phyloP scores from a whole-genome alignment of 2,329 filamentous ascomycete genomes.

The Diplodia mutila region DNA sequence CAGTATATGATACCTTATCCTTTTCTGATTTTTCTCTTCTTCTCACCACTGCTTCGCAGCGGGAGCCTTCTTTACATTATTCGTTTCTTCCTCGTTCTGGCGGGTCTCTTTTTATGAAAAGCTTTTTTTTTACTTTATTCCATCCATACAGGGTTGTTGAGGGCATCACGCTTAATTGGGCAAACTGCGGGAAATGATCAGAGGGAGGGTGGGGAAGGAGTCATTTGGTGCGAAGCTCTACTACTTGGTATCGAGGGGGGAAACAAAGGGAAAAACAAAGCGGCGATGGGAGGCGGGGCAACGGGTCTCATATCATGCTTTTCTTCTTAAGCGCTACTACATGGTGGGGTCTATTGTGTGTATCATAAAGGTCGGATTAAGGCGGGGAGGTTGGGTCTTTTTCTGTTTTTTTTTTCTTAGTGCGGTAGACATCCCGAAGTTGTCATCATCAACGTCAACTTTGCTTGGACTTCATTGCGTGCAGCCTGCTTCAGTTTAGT shows the following conservation, averaged over 20 bases:
- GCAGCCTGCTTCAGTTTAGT: not conserved
- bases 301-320: not conserved
- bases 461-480: not conserved
- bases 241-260: not conserved
- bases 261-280: not conserved
- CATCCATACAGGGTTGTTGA: not conserved
- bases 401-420: not conserved
- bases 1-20: constrained; percentile 20
- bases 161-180: not conserved
- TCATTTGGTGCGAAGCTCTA: not conserved
- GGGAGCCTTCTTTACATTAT: not conserved
- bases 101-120: constrained; percentile 2
- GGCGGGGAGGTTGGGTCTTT: not conserved
- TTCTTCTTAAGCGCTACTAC: not conserved
- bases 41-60: not conserved
- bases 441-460: not conserved
- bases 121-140: constrained; percentile 6
- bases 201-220: not conserved
- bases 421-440: not conserved
- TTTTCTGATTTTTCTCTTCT: not conserved
- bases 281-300: no score
- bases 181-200: not conserved
- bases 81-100: not conserved
- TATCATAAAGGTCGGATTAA: not conserved
- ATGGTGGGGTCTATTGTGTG: not conserved